Evolutionary conservation across 1,284 basidiomycete genomes (phyloP).

Genomic region (Ustilago crameri): DNA sequence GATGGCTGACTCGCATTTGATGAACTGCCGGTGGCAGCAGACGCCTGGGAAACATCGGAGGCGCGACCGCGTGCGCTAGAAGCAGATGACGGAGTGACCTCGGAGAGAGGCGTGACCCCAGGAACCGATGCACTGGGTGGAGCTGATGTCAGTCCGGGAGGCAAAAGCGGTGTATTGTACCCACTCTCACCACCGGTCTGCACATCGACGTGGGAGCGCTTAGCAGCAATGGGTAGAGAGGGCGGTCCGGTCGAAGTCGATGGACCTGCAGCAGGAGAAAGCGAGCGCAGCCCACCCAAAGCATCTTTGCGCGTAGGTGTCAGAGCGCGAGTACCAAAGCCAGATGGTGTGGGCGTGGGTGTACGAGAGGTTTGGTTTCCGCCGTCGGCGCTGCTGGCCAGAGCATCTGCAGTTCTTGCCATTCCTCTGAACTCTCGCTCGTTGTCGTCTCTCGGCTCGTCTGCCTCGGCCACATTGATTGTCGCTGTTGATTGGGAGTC

Average conservation of each 20-base stretch:
- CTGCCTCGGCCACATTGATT: background rate
- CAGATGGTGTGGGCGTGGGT: constrained; percentile 49
- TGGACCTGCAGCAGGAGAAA: constrained; percentile 30
- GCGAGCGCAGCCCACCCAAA: constrained; percentile 27
- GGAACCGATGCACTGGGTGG: constrained; percentile 42
- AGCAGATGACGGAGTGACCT: constrained; percentile 15
- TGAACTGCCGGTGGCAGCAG: constrained; percentile 9
- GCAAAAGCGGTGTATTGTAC: constrained; percentile 50
- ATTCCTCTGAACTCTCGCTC: constrained; percentile 27
- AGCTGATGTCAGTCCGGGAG: constrained; percentile 49
- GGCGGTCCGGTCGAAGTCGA: constrained; percentile 39
- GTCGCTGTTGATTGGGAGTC: constrained; percentile 2
- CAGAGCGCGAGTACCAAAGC: constrained; percentile 32
- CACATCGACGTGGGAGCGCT: constrained; percentile 43
- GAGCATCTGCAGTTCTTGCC: constrained; percentile 5
- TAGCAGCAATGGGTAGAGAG: constrained; percentile 24
- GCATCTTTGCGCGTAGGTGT: constrained; percentile 40
- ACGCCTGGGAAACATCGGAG: constrained; percentile 6
- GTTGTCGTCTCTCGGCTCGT: constrained; percentile 15
- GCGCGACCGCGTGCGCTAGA: constrained; percentile 8
- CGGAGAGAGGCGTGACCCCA: constrained; percentile 29
- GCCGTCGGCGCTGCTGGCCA: constrained; percentile 2
- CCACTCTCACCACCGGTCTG: constrained; percentile 56
- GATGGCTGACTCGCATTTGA: constrained; percentile 28
- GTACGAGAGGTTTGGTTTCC: constrained; percentile 33